Evolutionary conservation across 2,329 filamentous ascomycete species (phyloP), one percentile per base, ranked within the genome.

Genomic region (Colletotrichum simmondsii): DNA sequence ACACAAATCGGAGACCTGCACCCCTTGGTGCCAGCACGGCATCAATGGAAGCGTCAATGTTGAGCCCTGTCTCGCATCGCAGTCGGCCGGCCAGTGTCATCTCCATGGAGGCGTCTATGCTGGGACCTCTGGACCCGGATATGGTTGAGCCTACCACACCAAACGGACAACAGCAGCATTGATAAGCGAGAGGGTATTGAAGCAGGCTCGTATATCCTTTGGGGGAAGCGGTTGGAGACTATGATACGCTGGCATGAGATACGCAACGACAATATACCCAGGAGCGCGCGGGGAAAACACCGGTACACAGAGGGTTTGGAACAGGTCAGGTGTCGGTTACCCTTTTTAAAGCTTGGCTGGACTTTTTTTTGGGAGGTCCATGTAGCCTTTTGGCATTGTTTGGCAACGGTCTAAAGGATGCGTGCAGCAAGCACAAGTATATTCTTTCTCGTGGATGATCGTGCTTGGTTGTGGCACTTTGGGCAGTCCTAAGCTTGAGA

Each of bases 21-120:
- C 67, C 73, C 2, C 53, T 71, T 11, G 71, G 71, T n/a, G 73
- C 73, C 53, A 75, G 73, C 26, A 75, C 73, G 10, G 73, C 73
- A 16, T 75, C 73, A 3, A 74, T 75, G 73, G 64, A 74, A 26
- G 71, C 71, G 5, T 71, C 71, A 12, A 73, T 73, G 71, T 52
- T 73, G 16, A 73, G 71, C 49, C 71, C 71, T 7, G 71, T 61
- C 6, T 60, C 56, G 32, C 71, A 65, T 61, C 66, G 61, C 54
- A 71, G 67, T 22, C 66, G 71, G 4, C 71, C 60, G 10, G 66
- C 71, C 22, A 73, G 71, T 30, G 28, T 73, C 14, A 73, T 73
- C 19, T 73, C 71, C 12, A 73, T 73, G 71, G 71, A 73, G 54
- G 71, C 71, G 14, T 73, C 71, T 14, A 73, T 73, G 71, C 22